A percentile compares a stretch with the other conserved stretches of the same genome.
These are phyloP conservation scores for Trypanosoma congolense DNA, from an alignment of 208 protist species.

Conservation along the genomic window DNA sequence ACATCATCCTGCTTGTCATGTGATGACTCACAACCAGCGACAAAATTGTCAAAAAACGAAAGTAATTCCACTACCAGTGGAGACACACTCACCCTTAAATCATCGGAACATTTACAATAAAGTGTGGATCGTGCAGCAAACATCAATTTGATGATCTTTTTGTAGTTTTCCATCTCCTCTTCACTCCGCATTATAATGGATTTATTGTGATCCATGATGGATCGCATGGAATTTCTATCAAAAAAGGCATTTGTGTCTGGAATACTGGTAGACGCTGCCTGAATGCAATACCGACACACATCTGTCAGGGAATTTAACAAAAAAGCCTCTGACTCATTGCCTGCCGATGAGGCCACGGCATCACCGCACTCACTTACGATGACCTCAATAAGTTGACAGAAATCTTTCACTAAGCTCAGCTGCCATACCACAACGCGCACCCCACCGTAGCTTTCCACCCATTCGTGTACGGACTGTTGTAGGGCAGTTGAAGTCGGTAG, in stretches of 20 bases:
- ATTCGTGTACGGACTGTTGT: conserved; percentile 18
- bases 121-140: conserved; percentile 18
- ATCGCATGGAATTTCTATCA: conserved; percentile 14
- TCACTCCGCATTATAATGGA: conserved; percentile 5
- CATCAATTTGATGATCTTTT: conserved; percentile 11
- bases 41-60: conserved; percentile 23
- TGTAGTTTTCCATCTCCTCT: conserved; percentile 15
- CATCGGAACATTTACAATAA: conserved; percentile 24
- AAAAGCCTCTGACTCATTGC: conserved; percentile 15
- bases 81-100: conserved; percentile 22
- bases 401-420: conserved; percentile 8
- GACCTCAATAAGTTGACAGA: conserved; percentile 6
- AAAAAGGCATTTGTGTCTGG: conserved; percentile 5
- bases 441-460: conserved; percentile 20
- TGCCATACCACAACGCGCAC: conserved; percentile 6
- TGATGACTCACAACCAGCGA: background rate
- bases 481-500: conserved; percentile 10
- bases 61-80: conserved; percentile 26
- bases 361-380: conserved; percentile 5
- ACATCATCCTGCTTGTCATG: conserved; percentile 11
- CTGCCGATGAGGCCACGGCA: conserved; percentile 1
- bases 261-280: conserved; percentile 15
- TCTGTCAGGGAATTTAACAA: conserved; percentile 20
- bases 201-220: conserved; percentile 18
- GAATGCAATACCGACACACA: conserved; percentile 23